A percentile compares a stretch with the other conserved stretches of the same genome.
Conservation (phyloP, 228 moss, liverwort and hornwort genomes). For the Sphagnum fallax region DNA sequence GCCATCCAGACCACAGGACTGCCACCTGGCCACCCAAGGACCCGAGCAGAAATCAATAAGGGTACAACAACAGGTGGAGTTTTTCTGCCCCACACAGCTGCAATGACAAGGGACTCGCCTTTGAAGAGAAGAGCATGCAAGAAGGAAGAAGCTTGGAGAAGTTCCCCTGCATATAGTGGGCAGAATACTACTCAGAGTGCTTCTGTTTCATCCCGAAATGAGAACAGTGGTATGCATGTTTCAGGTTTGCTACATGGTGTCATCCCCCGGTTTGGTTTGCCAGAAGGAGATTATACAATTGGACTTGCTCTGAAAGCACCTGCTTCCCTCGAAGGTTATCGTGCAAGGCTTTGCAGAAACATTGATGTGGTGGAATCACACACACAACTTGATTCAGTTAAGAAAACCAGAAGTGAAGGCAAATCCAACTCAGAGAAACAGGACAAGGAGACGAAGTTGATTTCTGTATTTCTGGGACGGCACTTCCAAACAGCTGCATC, state of each 20-base stretch:
- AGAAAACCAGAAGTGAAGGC: slow-evolving; percentile 11
- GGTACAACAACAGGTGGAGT: too few species aligned
- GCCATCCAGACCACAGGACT: too few species aligned
- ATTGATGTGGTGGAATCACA: slow-evolving; percentile 31
- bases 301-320: slow-evolving; percentile 42
- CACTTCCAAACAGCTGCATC: background rate
- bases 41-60: too few species aligned
- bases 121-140: slow-evolving; percentile 38
- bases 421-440: slow-evolving; percentile 11
- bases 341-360: slow-evolving; percentile 37
- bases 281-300: slow-evolving; percentile 28
- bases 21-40: too few species aligned
- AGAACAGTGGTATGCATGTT: slow-evolving; percentile 3
- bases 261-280: slow-evolving; percentile 17
- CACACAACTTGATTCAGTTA: background rate
- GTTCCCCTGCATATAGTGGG: background rate
- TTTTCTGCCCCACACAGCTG: too few species aligned
- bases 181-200: slow-evolving; percentile 7
- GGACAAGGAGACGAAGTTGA: slow-evolving; percentile 15
- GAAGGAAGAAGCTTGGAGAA: slow-evolving; percentile 10
- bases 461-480: slow-evolving; percentile 24
- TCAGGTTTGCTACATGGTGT: background rate
- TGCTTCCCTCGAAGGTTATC: slow-evolving; percentile 16
- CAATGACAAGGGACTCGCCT: background rate
- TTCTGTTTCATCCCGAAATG: slow-evolving; percentile 10